Evolutionary conservation across 2,329 filamentous ascomycete genomes (phyloP), one percentile per base, ranked within the genome.

Genomic region (Diaporthe vexans): DNA sequence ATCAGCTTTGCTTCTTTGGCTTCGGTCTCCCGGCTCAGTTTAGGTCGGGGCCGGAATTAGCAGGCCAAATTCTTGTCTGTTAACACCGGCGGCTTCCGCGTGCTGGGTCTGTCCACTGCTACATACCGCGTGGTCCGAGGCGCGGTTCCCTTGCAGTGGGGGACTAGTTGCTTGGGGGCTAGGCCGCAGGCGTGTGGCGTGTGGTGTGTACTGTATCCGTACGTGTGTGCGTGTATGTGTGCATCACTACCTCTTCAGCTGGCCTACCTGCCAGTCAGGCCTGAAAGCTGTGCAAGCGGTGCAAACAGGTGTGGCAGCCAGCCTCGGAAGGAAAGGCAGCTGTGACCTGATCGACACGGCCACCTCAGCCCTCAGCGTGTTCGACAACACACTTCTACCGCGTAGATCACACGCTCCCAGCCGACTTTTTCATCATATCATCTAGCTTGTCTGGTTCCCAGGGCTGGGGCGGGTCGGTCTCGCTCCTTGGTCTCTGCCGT

Each of bases 321-420:
- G 69, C 48, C 46, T 29, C 69, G 54, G 54, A 72, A 61, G 40
- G 35, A 13, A 37, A 37, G 35, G 35, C 29, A 67, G 63, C 63
- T 52, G 46, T 67, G 33, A 58, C 57, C 57, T 54, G 70, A 63
- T 72, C 70, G 43, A 63, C 70, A 48, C 35, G 70, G 57, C 57
- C 70, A 72, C 40, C 70, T 72, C 57, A 72, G 70, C 57, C 40
- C 13, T 6, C 40, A 40, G 37, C 37, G 37, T 40, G 37, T 40
- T 40, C n/a, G 63, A 72, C 43, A 58, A 54, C 70, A 54, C 63
- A 68, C 52, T 68, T 67, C 19, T 54, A 35, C 48, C 24, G 33
- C 17, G 63, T 68, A 68, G 63, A 68, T 68, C 63, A 68, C n/a
- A 54, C 63, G 63, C 63, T 33, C 29, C 63, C 48, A 68, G 63